Evolutionary conservation across 352 stramenopile species (phyloP), one percentile per base, ranked within the genome.

Genomic region (Globisporangium cystogenes): DNA sequence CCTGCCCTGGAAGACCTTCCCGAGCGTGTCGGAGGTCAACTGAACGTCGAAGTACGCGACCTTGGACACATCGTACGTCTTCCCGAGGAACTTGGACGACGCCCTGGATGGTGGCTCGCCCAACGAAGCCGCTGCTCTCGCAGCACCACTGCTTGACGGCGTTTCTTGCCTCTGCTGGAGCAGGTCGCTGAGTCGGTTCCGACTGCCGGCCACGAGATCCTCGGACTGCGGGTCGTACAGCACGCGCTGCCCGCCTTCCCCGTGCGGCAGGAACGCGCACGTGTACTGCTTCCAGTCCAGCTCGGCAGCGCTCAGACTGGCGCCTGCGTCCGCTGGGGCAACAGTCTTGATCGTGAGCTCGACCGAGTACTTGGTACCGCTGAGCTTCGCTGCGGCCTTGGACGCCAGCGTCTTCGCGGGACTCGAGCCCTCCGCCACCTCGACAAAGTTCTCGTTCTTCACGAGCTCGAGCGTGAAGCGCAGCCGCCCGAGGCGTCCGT

Each of bases 371-470:
- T 65, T 78, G 1, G 65, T 72, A 29, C 84, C 76, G 12, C 70
- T 48, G 18, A 53, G 57, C 26, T 64, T 65, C 0, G 44, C 29
- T 4, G 49, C 27, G 15, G 24, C 27, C 12, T 23, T n/a, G 1
- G n/a, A 4, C 3, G n/a, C 29, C 15, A 15, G 29, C 7, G 5
- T 18, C 27, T 76, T 58, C 5, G 59, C 36, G 29, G 61, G 46
- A 11, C 41, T 65, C 3, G 48, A 26, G 0, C 73, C 18, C 6
- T 52, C 48, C 14, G 31, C 62, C 1, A 61, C 59, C 48, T 83
- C 66, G 8, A 78, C 54, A 23, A 70, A 86, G 45, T 81, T 84
- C 14, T 90, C 76, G 50, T 87, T 84, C 23, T 73, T 63, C n/a
- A 64, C 59, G 0, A 90, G 45, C 53, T 87, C 68, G 7, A 90